A percentile compares a stretch with the other conserved stretches of the same genome.
These are phyloP conservation scores for Stemphylium beticola DNA, from an alignment of 2,329 filamentous ascomycete genomes.

Conservation along the genomic window DNA sequence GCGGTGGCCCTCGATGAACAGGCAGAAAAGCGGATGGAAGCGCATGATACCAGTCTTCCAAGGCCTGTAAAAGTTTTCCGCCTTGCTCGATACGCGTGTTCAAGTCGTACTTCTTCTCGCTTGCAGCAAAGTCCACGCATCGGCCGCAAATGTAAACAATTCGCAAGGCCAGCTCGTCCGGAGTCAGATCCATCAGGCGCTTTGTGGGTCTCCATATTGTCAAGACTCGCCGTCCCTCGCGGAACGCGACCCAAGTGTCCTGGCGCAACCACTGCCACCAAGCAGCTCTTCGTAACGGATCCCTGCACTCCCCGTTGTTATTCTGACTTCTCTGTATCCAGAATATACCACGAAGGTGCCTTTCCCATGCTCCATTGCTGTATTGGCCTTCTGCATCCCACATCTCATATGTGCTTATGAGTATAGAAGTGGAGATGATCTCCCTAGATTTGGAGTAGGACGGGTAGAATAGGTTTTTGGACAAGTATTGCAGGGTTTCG, in stretches of 20 bases:
- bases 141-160: constrained; percentile 63
- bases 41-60: constrained; percentile 58
- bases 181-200: constrained; percentile 55
- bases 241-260: constrained; percentile 69
- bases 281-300: constrained; percentile 62
- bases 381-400: constrained; percentile 60
- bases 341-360: constrained; percentile 69
- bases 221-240: constrained; percentile 62
- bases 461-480: constrained; percentile 64
- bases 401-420: constrained; percentile 71
- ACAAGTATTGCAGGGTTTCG: constrained; percentile 67
- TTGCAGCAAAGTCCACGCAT: constrained; percentile 64
- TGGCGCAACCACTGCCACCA: constrained; percentile 74
- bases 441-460: constrained; percentile 65
- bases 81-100: constrained; percentile 56
- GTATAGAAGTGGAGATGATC: constrained; percentile 63
- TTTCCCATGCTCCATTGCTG: constrained; percentile 61
- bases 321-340: constrained; percentile 69
- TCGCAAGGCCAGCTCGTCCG: constrained; percentile 61
- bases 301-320: constrained; percentile 62
- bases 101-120: constrained; percentile 55
- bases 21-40: constrained; percentile 55
- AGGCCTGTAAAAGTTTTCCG: constrained; percentile 54
- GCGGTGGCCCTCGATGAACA: constrained; percentile 41
- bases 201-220: constrained; percentile 65